phyloP scores from a whole-genome alignment of 495 filamentous ascomycete genomes.

The Usnea hakonensis region DNA sequence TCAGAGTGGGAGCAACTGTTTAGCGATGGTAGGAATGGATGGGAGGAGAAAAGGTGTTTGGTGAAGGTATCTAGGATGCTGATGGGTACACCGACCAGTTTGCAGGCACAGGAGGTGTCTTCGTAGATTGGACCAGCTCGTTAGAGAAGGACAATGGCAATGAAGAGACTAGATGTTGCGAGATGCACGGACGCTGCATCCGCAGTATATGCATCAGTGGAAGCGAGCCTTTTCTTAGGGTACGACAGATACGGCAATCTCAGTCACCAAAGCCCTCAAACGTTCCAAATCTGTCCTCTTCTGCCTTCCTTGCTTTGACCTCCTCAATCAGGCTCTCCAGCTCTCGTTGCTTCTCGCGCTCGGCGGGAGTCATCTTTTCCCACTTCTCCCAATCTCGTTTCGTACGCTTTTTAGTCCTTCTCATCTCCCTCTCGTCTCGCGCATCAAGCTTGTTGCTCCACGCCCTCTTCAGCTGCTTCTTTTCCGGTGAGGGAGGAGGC shows the following conservation, averaged over 20 bases:
- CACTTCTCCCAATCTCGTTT: constrained; percentile 61
- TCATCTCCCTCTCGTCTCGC: constrained; percentile 54
- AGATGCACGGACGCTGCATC: not conserved
- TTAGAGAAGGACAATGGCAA: not conserved
- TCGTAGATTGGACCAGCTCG: not conserved
- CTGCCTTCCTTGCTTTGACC: constrained; percentile 47
- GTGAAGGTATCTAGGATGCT: not conserved
- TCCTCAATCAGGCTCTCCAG: constrained; percentile 65
- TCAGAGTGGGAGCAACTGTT: constrained; percentile 15
- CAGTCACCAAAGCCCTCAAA: constrained; percentile 23
- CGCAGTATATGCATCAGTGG: not conserved
- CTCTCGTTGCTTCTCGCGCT: constrained; percentile 60
- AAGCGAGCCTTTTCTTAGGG: not conserved
- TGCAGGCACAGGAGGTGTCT: not conserved
- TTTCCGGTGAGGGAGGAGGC: constrained; percentile 31
- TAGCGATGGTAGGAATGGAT: not conserved
- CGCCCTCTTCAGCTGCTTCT: constrained; percentile 53
- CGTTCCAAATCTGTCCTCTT: constrained; percentile 16
- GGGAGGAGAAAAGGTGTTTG: not conserved
- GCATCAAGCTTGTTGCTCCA: constrained; percentile 80
- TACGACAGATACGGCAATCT: not conserved
- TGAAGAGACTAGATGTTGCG: not conserved
- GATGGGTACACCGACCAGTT: not conserved
- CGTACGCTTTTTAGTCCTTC: constrained; percentile 67
- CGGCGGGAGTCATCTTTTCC: constrained; percentile 64